Base-by-base conservation (phyloP, 2,329 filamentous ascomycete genomes). In the Amauroascus niger region DNA sequence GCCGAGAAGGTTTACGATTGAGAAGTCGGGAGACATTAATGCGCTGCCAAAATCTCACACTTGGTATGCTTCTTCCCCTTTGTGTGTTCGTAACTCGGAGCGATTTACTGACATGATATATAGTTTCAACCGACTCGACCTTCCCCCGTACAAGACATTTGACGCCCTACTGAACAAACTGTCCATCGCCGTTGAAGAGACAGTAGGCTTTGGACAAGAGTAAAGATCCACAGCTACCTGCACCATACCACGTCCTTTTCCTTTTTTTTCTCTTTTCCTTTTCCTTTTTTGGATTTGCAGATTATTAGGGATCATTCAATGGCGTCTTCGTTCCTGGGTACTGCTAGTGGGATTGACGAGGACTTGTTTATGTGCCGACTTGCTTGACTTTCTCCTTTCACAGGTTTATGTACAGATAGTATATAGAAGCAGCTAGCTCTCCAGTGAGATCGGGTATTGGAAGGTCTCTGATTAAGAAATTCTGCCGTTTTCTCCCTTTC, bases 121-220 rank as follows among this genome's bases (percentile, higher is more conserved):
- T 33, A 95, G 89, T 74, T 98, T 98, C 79, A 98, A 98, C 71
- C 89, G 93, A 64, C 80, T 98, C 61, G 93, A 98, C 72, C 75
- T 98, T 48, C 93, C 93, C 39, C 84, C 88, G 26, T 98, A 98
- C 69, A 97, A 96, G 76, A 82, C 78, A 20, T 79, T 90, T 64
- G 91, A 97, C 59, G 81, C 81, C 62, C 77, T 98, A 61, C 86
- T 91, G 67, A 77, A 84, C 66, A 98, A 98, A 74, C 77, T 98
- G 63, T 93, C 90, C 6, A 95, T 95, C 72, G 93, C 93, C 24
- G 93, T 98, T 53, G 93, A 98, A 74, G 93, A 98, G 76, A 98
- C 93, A 0, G 90, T 98, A 77, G 93, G 93, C 58, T 98, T 98
- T 69, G 93, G 93, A 60, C 93, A 98, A 75, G 93, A 98, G 76